Base-by-base conservation (phyloP, 2,329 filamentous ascomycete species). In the Aspergillus sp. region DNA sequence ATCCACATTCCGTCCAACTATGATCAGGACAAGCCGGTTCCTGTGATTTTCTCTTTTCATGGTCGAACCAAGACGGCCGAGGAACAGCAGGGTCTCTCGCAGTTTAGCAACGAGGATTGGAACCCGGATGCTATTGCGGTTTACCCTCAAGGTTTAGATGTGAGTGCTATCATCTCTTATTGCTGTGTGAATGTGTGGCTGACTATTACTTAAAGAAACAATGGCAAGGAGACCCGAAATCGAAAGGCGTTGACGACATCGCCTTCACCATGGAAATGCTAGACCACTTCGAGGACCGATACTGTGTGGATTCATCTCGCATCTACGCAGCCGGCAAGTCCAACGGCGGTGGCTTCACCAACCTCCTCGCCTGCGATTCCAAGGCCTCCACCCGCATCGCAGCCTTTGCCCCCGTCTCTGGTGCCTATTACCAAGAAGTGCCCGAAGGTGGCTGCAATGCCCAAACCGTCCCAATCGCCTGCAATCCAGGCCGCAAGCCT, bases 301-400 rank as follows among this genome's bases (percentile, higher is more conserved):
- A 72, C 53, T 77, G 74, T 55, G 65, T 78, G 48, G 69, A 77
- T 46, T 47, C 58, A 2, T 51, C 54, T 5, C 67, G 66, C 7
- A 60, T 77, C 35, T 77, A 75, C 47, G 67, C 67, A 9, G 65
- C 67, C 1, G 74, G 73, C 37, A 79, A 81, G 51, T 79, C 68
- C 51, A 79, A 81, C 38, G 78, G 76, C 5, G 79, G 74, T 2
- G 77, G 71, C 8, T 73, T 74, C 26, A 70, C 70, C 3, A 69
- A 68, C 19, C 52, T 68, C 1, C 65, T 77, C 5, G 74, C 76
- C 4, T 79, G 74, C 56, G 63, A 72, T 29, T 53, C 67, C 3
- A 59, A 59, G 7, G 62, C 68, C 4, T 70, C 69, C 5, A 54
- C 53, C 5, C 61, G 60, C 5, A 71, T 78, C 40, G 74, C 75